Evolutionary conservation across 2,329 filamentous ascomycete genomes (phyloP).

Genomic region (Botryotinia calthae): DNA sequence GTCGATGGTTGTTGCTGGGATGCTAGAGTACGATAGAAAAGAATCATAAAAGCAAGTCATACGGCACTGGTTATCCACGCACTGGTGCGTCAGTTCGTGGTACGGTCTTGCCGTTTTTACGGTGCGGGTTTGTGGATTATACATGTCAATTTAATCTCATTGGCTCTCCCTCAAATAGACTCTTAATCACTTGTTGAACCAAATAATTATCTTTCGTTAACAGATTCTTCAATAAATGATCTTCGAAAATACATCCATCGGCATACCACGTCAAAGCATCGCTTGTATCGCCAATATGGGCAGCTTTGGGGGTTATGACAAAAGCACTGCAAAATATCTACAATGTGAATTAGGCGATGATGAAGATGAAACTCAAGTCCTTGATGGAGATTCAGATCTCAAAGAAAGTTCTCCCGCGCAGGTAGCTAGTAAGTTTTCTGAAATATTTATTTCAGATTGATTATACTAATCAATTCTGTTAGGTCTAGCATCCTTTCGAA

Average conservation of each 20-base stretch:
- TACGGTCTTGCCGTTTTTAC: fast-evolving
- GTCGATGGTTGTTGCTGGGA: neutral
- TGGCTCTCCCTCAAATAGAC: neutral
- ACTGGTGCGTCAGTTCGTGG: neutral
- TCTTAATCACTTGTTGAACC: neutral
- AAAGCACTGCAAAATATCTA: neutral
- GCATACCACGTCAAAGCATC: too few species aligned
- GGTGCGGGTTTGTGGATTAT: neutral
- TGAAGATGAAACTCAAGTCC: neutral
- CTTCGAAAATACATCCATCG: neutral
- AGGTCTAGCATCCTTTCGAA: neutral
- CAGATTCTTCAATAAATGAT: neutral
- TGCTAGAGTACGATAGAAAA: neutral
- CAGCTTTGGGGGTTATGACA: neutral
- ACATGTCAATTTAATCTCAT: neutral
- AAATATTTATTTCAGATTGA: neutral
- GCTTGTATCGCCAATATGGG: neutral
- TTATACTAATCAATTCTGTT: neutral
- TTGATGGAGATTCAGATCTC: neutral
- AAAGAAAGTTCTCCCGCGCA: neutral
- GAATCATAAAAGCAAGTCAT: fast-evolving
- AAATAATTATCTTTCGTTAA: neutral
- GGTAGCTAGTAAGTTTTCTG: neutral
- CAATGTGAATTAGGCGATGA: neutral
- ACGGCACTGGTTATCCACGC: neutral